These are phyloP conservation scores for Curvularia sp. DNA, from an alignment of 2,329 filamentous ascomycete genomes.

Conservation along the genomic window DNA sequence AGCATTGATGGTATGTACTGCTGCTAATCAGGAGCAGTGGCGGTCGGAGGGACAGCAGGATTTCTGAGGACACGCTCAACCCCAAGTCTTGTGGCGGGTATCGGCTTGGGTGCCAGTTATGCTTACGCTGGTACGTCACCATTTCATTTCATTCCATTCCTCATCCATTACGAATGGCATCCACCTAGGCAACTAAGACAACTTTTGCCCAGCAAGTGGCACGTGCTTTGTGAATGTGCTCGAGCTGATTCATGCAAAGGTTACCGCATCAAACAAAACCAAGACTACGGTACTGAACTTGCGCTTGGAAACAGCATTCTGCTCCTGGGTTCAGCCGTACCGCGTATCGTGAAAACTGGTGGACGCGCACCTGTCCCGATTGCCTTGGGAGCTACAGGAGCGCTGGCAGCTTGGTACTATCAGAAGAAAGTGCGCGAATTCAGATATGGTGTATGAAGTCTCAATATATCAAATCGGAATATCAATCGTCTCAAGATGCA, in stretches of 20 bases:
- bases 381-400: conserved; percentile 35
- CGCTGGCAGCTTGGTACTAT: conserved; percentile 39
- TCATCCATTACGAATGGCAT: not conserved
- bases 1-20: not conserved
- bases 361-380: conserved; percentile 39
- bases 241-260: conserved; percentile 10
- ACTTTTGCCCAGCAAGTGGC: not conserved
- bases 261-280: conserved; percentile 40
- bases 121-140: conserved; percentile 32
- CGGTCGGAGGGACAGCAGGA: conserved; percentile 39
- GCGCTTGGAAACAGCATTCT: conserved; percentile 38
- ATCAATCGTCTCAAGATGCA: not conserved
- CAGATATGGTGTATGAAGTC: conserved; percentile 36
- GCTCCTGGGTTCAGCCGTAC: conserved; percentile 34
- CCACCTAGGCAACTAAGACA: not conserved
- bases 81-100: conserved; percentile 38
- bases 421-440: conserved; percentile 44
- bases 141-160: not conserved
- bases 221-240: not conserved
- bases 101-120: conserved; percentile 37
- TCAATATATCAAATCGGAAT: not conserved
- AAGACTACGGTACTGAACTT: conserved; percentile 41
- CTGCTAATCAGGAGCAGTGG: conserved; percentile 26
- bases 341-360: conserved; percentile 38
- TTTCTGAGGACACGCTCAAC: conserved; percentile 40